phyloP scores from a whole-genome alignment of 805 yeast genomes.

The Kuraishia borneana region DNA sequence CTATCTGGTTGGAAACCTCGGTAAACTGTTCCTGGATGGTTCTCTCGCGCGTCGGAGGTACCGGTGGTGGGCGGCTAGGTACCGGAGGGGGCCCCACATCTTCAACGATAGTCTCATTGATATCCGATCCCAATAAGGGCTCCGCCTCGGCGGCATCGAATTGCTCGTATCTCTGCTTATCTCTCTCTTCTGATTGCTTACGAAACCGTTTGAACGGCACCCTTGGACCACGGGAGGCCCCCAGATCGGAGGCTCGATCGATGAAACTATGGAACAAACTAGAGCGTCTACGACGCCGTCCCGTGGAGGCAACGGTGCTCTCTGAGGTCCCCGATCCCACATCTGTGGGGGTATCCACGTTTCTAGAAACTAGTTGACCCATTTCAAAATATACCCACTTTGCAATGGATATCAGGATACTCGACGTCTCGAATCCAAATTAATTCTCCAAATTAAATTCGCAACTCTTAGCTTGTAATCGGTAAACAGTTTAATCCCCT shows the following conservation, averaged over 20 bases:
- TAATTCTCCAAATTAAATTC: neutral
- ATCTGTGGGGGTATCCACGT: too few relatives aligned
- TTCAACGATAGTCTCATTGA: neutral
- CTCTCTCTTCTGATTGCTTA: neutral
- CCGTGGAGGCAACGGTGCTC: too few relatives aligned
- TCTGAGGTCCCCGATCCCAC: too few relatives aligned
- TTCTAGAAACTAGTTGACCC: too few relatives aligned
- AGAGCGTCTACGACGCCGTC: neutral
- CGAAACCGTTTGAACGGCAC: neutral
- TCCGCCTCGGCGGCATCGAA: neutral
- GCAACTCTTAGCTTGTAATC: too few relatives aligned
- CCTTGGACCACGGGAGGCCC: neutral
- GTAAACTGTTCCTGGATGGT: neutral
- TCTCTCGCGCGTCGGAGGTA: neutral
- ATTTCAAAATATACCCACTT: too few relatives aligned
- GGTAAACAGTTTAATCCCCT: too few relatives aligned
- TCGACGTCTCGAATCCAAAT: neutral
- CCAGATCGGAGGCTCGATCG: neutral
- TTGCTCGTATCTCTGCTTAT: neutral
- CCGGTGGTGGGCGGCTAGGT: neutral
- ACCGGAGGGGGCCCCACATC: neutral
- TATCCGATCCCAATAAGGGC: neutral
- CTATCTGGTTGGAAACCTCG: slow-evolving; percentile 1
- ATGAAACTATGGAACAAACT: neutral
- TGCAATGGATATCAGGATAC: too few relatives aligned